Evolutionary conservation across 2,329 filamentous ascomycete species (phyloP).

Genomic region (Diplocarpon rosae): DNA sequence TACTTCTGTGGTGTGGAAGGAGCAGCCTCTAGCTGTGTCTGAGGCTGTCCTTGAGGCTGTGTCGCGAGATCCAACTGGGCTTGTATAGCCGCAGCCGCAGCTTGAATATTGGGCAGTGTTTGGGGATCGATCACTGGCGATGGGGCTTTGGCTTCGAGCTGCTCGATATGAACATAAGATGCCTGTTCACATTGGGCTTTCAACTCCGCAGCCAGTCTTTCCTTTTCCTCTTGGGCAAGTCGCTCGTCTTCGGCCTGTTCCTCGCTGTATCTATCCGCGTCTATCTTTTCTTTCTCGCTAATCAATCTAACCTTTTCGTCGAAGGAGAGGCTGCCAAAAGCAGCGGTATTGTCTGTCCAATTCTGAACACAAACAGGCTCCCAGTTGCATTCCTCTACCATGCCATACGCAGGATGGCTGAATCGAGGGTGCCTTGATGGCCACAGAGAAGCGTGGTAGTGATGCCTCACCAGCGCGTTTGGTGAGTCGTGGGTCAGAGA

Average conservation of each 20-base stretch:
- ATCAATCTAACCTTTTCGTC: constrained; percentile 44
- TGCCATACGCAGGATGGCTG: constrained; percentile 56
- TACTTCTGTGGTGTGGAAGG: no score
- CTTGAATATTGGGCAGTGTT: no score
- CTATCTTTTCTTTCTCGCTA: constrained; percentile 4
- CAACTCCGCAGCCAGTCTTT: constrained; percentile 1
- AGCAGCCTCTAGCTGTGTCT: no score
- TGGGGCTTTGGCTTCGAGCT: constrained; percentile 1
- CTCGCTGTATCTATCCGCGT: constrained; percentile 7
- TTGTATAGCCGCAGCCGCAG: no score
- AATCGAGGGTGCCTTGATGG: constrained; percentile 54
- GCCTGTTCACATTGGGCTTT: constrained; percentile 2
- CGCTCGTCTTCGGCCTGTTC: constrained; percentile 10
- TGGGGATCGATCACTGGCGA: no score
- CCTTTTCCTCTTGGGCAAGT: constrained; percentile 3
- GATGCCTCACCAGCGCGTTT: constrained; percentile 58
- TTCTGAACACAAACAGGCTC: constrained; percentile 48
- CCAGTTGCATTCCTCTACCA: constrained; percentile 64
- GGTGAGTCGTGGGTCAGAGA: constrained; percentile 58
- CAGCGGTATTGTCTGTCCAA: constrained; percentile 55
- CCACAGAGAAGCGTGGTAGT: constrained; percentile 67
- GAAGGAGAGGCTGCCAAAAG: constrained; percentile 45
- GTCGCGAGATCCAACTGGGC: no score
- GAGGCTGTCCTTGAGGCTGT: no score
- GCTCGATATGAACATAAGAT: constrained; percentile 2